Evolutionary conservation across 1,284 basidiomycete genomes (phyloP), one percentile per base, ranked within the genome.

Genomic region (Boletus sp.): DNA sequence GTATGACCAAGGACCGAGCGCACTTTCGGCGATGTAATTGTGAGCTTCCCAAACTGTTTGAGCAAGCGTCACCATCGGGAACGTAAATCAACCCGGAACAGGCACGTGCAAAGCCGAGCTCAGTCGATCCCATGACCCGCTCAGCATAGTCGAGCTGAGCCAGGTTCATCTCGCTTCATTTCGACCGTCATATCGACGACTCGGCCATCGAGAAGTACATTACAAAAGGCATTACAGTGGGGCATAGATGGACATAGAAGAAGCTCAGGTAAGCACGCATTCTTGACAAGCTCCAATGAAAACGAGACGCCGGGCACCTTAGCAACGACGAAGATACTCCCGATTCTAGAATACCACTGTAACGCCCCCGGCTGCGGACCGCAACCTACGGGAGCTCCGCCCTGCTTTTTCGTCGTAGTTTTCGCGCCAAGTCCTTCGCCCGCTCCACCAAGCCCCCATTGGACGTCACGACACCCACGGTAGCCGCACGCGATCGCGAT

Each of bases 351-450:
- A 51, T 33, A 40, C 55, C 62, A 49, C 56, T 33, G 46, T 64
- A 62, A 50, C 49, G 5, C 44, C 61, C 46, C 42, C 37, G 16
- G 19, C 35, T 22, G 19, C 35, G 36, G 40, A 19, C 33, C 19
- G 25, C 33, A 37, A 44, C 44, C 50, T 54, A 53, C 10, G 51
- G 41, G 44, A 51, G 53, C 29, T 57, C 51, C 17, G 55, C 53
- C 56, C 62, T 68, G 57, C 72, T 73, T 60, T 71, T 77, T 59
- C 72, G 69, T 53, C 72, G 68, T 52, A 82, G 67, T 58, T 71
- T 78, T 51, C 69, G 67, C 17, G 75, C 75, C 45, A 82, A 68
- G 32, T 67, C 69, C 60, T 71, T 78, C 33, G 77, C 78, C 53
- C 71, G 74, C n/a, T 68, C 57, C 39, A 77, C 55, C 72, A 78